These are phyloP conservation scores for Rubus parviflorus DNA, from an alignment of 306 rosid species.

Conservation along the genomic window DNA sequence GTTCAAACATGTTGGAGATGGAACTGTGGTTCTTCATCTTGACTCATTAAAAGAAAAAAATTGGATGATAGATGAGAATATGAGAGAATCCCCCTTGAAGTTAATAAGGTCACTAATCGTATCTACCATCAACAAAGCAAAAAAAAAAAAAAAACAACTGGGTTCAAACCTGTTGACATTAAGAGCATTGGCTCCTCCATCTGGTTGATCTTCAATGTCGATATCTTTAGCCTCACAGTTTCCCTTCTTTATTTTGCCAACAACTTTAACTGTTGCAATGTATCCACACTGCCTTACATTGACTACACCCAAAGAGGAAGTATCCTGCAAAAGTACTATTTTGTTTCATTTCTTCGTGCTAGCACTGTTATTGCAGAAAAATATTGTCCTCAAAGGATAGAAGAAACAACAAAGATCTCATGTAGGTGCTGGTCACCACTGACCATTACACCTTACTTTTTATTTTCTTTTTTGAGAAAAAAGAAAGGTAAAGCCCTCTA, in stretches of 20 bases:
- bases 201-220: constrained; percentile 74
- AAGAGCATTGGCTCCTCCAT: constrained; percentile 94
- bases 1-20: background rate
- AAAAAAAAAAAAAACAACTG: background rate
- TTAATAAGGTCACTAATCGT: background rate
- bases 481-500: background rate
- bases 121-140: background rate
- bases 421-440: background rate
- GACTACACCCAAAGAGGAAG: constrained; percentile 65
- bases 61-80: background rate
- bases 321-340: constrained; percentile 55
- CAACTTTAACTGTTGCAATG: constrained; percentile 72
- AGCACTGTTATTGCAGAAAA: background rate
- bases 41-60: background rate
- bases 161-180: constrained; percentile 77
- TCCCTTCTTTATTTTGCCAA: constrained; percentile 54
- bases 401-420: background rate
- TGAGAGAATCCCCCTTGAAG: background rate
- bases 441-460: background rate
- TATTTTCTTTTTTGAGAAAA: background rate
- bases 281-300: constrained; percentile 82
- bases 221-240: constrained; percentile 56
- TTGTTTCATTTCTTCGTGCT: background rate
- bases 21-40: background rate
- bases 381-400: background rate